Percentiles rank a stretch among this genome's conserved stretches.
Evolutionary conservation across 1,139 yeast species (phyloP).

Genomic region (Taphrina pruni): DNA sequence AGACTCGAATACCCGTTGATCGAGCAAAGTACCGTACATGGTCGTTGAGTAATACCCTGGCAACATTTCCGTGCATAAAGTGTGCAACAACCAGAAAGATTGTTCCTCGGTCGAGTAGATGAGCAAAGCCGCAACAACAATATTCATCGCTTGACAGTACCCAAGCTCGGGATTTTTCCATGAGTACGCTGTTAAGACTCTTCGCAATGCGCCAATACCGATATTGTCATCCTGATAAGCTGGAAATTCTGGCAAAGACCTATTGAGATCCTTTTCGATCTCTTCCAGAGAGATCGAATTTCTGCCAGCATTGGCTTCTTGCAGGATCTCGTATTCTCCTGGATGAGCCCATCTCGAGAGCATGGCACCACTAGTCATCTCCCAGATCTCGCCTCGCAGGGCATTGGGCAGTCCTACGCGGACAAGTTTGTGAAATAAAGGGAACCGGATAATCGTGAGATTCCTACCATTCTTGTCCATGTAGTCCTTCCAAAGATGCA

Average conservation of each 20-base stretch:
- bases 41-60: constrained; percentile 98
- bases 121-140: constrained; percentile 89
- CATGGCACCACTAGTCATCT: constrained; percentile 84
- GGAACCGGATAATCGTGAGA: constrained; percentile 73
- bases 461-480: constrained; percentile 84
- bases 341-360: constrained; percentile 69
- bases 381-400: constrained; percentile 96
- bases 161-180: constrained; percentile 99
- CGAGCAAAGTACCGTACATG: constrained; percentile 95
- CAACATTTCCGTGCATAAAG: constrained; percentile 80
- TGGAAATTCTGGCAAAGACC: constrained; percentile 94
- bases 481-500: constrained; percentile 92
- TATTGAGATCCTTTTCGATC: constrained; percentile 90
- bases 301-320: constrained; percentile 66
- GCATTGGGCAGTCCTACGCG: constrained; percentile 92
- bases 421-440: constrained; percentile 77
- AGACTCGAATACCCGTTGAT: constrained; percentile 90
- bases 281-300: constrained; percentile 88
- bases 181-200: constrained; percentile 90
- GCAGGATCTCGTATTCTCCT: constrained; percentile 63
- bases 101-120: constrained; percentile 93
- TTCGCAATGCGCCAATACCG: constrained; percentile 80
- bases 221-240: constrained; percentile 80
- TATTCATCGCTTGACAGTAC: constrained; percentile 99
- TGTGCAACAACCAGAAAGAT: constrained; percentile 89